A percentile compares a stretch with the other conserved stretches of the same genome.
Evolutionary conservation across 805 yeast genomes (phyloP).

Genomic region (Metschnikowia similis): DNA sequence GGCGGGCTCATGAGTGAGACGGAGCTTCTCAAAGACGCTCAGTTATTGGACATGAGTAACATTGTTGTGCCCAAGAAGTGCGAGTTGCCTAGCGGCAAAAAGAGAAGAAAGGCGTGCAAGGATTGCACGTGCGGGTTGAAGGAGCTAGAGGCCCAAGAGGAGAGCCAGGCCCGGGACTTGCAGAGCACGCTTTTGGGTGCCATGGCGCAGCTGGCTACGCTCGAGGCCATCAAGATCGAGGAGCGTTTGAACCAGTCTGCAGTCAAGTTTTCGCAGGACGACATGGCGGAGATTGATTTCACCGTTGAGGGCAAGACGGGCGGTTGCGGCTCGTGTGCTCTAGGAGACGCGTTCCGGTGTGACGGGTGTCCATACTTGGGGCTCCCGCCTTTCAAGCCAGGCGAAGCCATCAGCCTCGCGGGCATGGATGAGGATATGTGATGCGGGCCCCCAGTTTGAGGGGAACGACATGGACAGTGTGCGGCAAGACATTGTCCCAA

Average conservation of each 20-base stretch:
- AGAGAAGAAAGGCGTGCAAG: slow-evolving; percentile 91
- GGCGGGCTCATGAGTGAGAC: slow-evolving; percentile 52
- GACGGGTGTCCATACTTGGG: slow-evolving; percentile 98
- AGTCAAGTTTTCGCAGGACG: slow-evolving; percentile 58
- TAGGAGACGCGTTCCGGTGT: slow-evolving; percentile 98
- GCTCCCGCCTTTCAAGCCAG: slow-evolving; percentile 97
- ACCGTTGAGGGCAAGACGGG: slow-evolving; percentile 97
- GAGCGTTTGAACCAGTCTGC: slow-evolving; percentile 35
- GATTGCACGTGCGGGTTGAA: slow-evolving; percentile 97
- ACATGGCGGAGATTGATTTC: slow-evolving; percentile 86
- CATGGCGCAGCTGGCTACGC: slow-evolving; percentile 48
- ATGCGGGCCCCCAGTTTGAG: neutral
- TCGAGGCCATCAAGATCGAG: slow-evolving; percentile 53
- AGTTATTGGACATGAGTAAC: slow-evolving; percentile 22
- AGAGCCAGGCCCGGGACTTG: slow-evolving; percentile 34
- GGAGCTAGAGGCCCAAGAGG: slow-evolving; percentile 76
- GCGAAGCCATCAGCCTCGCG: slow-evolving; percentile 78
- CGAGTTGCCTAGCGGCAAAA: slow-evolving; percentile 47
- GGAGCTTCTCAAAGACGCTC: slow-evolving; percentile 31
- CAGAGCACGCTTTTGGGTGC: slow-evolving; percentile 44
- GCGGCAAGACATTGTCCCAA: no score
- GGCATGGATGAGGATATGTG: slow-evolving; percentile 74
- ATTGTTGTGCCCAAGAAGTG: slow-evolving; percentile 59
- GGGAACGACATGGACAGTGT: no score
- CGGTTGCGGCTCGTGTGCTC: slow-evolving; percentile 94